Percentiles rank a stretch among this genome's conserved stretches.
Evolutionary conservation across 2,329 filamentous ascomycete species (phyloP).

Genomic region (Davidsoniella eucalypti): DNA sequence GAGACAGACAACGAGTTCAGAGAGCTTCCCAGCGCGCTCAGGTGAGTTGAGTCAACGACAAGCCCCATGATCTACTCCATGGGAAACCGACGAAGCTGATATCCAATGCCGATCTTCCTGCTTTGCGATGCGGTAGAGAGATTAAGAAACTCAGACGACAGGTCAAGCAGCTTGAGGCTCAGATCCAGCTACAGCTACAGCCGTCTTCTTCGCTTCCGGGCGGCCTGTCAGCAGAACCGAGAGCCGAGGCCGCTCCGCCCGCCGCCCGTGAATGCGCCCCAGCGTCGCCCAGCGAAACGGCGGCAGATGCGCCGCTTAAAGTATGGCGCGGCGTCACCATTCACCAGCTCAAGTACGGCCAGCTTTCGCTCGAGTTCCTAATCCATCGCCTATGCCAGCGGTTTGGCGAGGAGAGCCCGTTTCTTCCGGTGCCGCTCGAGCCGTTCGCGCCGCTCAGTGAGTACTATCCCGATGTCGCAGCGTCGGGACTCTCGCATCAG

Average conservation of each 20-base stretch:
- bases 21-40: slow-evolving; percentile 1
- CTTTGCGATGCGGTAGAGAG: background rate
- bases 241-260: background rate
- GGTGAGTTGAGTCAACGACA: background rate
- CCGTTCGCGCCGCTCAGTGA: slow-evolving; percentile 2
- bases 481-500: background rate
- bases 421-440: background rate
- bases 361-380: slow-evolving; percentile 7
- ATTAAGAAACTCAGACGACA: slow-evolving; percentile 6
- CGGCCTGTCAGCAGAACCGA: too few species aligned
- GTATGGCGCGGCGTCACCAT: slow-evolving; percentile 10
- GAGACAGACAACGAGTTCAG: slow-evolving; percentile 9
- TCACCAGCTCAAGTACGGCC: slow-evolving; percentile 7
- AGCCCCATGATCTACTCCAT: background rate
- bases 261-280: background rate
- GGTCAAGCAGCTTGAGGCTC: slow-evolving; percentile 1
- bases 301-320: slow-evolving; percentile 5
- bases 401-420: slow-evolving; percentile 1
- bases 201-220: background rate
- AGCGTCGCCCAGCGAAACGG: background rate
- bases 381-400: slow-evolving; percentile 5
- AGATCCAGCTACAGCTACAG: background rate
- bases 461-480: too few species aligned
- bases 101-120: background rate
- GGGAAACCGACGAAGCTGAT: background rate